A percentile compares a stretch with the other conserved stretches of the same genome.
These are phyloP conservation scores for Abrus precatorius DNA, from an alignment of 306 rosid species.

Conservation along the genomic window DNA sequence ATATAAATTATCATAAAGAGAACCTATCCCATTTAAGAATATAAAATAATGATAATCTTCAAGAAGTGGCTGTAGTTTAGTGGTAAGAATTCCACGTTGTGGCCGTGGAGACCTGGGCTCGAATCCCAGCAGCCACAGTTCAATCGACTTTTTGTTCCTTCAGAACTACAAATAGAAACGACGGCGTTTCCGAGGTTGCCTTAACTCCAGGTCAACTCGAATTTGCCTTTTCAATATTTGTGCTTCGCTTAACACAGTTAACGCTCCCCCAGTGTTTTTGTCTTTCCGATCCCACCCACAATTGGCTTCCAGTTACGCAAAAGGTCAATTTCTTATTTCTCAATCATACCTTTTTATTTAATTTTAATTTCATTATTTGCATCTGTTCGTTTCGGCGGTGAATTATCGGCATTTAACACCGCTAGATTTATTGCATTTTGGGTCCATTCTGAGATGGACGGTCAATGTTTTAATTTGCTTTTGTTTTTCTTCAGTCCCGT, in stretches of 20 bases:
- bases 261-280: too few species aligned
- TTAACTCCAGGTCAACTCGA: conserved; percentile 7
- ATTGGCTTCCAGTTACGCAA: background rate
- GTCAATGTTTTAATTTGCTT: background rate
- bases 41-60: too few species aligned
- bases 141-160: accelerated
- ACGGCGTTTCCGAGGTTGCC: conserved; percentile 7
- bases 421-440: background rate
- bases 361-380: background rate
- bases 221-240: background rate
- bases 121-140: conserved; percentile 57
- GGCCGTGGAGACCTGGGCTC: conserved; percentile 67
- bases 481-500: background rate
- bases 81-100: conserved; percentile 64
- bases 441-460: background rate
- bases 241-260: background rate
- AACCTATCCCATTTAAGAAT: too few species aligned
- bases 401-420: background rate
- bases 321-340: conserved; percentile 30
- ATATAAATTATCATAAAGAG: background rate
- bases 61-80: conserved; percentile 58
- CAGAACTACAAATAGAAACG: background rate
- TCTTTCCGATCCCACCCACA: background rate
- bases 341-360: background rate
- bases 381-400: background rate